Conservation (phyloP, 805 yeast species). For the Suhomyces prunicola region DNA sequence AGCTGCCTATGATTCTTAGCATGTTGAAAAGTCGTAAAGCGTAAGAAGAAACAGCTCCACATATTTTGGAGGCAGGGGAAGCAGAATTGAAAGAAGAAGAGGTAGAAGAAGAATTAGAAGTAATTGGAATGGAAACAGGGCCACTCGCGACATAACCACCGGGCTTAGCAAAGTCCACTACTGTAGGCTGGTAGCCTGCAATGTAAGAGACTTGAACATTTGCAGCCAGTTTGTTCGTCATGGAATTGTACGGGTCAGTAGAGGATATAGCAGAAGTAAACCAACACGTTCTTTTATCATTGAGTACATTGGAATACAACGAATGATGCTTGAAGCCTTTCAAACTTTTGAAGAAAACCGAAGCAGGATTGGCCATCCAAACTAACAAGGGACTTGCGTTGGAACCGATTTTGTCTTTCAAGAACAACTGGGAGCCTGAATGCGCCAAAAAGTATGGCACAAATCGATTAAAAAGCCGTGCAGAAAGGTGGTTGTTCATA, state of each 20-base stretch:
- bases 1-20: conserved; percentile 37
- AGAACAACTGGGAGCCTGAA: conserved; percentile 72
- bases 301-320: conserved; percentile 71
- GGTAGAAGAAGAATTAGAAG: not conserved
- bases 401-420: conserved; percentile 38
- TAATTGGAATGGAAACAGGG: not conserved
- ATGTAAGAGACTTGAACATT: conserved; percentile 44
- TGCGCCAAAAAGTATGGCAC: conserved; percentile 66
- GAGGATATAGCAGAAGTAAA: conserved; percentile 73
- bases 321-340: conserved; percentile 49
- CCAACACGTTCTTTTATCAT: conserved; percentile 80
- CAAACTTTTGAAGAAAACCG: conserved; percentile 60
- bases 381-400: conserved; percentile 50
- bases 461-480: conserved; percentile 41
- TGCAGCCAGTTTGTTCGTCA: conserved; percentile 37
- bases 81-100: not conserved
- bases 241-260: conserved; percentile 59
- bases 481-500: conserved; percentile 26
- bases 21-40: not conserved
- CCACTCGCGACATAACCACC: conserved; percentile 13
- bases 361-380: conserved; percentile 60
- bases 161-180: conserved; percentile 50
- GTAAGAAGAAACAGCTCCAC: not conserved
- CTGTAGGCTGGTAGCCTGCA: conserved; percentile 52
- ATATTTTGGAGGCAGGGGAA: not conserved